These are phyloP conservation scores for Castanea mollissima DNA, from an alignment of 306 rosid genomes.

Conservation along the genomic window DNA sequence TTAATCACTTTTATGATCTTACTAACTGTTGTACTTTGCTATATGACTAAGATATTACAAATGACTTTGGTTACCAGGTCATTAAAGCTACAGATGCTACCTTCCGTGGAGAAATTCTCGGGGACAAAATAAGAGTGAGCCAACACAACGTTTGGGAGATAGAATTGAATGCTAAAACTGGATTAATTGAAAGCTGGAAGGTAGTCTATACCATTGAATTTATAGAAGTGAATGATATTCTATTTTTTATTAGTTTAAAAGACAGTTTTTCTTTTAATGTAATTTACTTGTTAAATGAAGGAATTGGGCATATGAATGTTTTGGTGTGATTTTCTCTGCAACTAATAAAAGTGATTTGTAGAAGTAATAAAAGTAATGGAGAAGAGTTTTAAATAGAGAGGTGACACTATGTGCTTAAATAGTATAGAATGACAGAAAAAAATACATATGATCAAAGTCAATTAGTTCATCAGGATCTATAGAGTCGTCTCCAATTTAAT, in stretches of 20 bases:
- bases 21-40: not conserved
- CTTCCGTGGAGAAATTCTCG: conserved; percentile 42
- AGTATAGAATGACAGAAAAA: no score
- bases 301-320: not conserved
- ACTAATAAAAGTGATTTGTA: not conserved
- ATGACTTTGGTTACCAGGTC: conserved; percentile 47
- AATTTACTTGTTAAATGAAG: not conserved
- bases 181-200: conserved; percentile 87
- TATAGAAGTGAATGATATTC: not conserved
- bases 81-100: conserved; percentile 40
- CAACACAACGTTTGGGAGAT: conserved; percentile 72
- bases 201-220: conserved; percentile 38
- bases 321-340: not conserved
- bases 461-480: no score
- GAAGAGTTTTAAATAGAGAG: no score
- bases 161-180: conserved; percentile 56
- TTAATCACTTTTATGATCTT: conserved; percentile 18
- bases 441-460: no score
- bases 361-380: no score
- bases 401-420: no score
- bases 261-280: not conserved
- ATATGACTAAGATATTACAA: conserved; percentile 7
- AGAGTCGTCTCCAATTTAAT: no score
- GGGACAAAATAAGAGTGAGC: conserved; percentile 53
- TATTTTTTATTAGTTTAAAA: not conserved